Base-by-base conservation (phyloP, 1,139 yeast species). In the Zhuliangozyma parablackwelliae region DNA sequence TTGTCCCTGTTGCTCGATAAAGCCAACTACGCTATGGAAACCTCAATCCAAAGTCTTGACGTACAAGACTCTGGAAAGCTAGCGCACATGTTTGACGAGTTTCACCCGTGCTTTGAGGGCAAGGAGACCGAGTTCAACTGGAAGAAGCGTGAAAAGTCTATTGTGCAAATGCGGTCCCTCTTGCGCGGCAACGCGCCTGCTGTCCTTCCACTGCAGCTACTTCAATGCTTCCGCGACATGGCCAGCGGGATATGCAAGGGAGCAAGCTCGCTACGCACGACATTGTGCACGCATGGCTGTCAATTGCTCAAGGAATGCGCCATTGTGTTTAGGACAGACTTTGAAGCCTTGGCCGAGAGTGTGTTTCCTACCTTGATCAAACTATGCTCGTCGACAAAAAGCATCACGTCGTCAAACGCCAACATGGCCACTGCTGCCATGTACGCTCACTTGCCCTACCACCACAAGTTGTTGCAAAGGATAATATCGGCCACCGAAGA, bases 41-140 rank as follows among this genome's bases (percentile, higher is more conserved):
- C 47, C 1, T 41, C 61, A 0, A 47, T 65, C n/a, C 34, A 42
- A 7, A 40, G 59, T 0, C 31, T 49, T 5, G 42, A 59, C 28
- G 43, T 60, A 3, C 28, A 34, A 2, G 43, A 41, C 31, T 35
- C 45, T 2, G 53, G 55, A 9, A 45, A 47, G 2, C 41, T 68
- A 21, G 39, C 46, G 28, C 40, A 38, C 10, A 40, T 46, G 6
- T 36, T 57, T 9, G 45, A 49, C 10, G 53, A 51, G 1, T 43
- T 61, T 28, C 21, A 43, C 1, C 57, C 63, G 1, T 57, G 58
- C 11, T 87, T 92, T 51, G 73, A 71, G n/a, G 82, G 81, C 2
- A 88, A 82, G 50, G 98, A 94, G 57, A 83, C 95, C 0, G 98
- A 94, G 53, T 72, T 72, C 43, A 92, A 92, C 53, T 92, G 99